Base-by-base conservation (phyloP, 2,329 filamentous ascomycete genomes). In the Orbilia ellipsospora region DNA sequence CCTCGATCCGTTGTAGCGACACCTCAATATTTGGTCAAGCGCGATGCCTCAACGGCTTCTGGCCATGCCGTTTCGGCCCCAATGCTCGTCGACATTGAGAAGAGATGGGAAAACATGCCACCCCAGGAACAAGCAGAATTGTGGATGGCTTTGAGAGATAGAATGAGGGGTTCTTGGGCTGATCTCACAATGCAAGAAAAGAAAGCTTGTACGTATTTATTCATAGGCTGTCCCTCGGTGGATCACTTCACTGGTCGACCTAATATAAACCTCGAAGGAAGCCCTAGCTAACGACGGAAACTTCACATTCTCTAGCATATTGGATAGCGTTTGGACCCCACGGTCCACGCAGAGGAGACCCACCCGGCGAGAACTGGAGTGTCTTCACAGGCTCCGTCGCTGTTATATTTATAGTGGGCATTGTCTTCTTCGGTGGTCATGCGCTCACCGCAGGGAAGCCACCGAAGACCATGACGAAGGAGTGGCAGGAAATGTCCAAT, bases 111-210 rank as follows among this genome's bases (percentile, higher is more conserved):
- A 87, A 89, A 87, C 78, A 94, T 98, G 92, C 94, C 94, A 74
- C 93, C 95, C 78, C 93, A 97, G 88, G 95, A 99, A 89, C 95
- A 99, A 89, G 95, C 95, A 80, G 95, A 99, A 83, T 87, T 99
- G 81, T 99, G 95, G 95, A 99, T 99, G 95, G 87, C 91, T 80
- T 87, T 99, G 84, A 90, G 95, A 84, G 95, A 99, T 86, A 91
- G 95, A 82, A 99, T 99, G 95, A 97, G 97, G 92, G 90, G 88
- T 81, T 93, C 93, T 87, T 99, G 95, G 95, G 89, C 90, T 82
- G 93, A 98, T 82, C 87, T 99, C 86, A 97, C 95, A 62, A 80
- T 96, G 82, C 91, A 95, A 85, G 95, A 99, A 89, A 97, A 99
- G 92, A 98, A 96, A 88, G 95, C 95, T 81, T 94, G 95, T 97